Evolutionary conservation across 306 rosid genomes (phyloP).

Genomic region (Hippophae gyantsensis): DNA sequence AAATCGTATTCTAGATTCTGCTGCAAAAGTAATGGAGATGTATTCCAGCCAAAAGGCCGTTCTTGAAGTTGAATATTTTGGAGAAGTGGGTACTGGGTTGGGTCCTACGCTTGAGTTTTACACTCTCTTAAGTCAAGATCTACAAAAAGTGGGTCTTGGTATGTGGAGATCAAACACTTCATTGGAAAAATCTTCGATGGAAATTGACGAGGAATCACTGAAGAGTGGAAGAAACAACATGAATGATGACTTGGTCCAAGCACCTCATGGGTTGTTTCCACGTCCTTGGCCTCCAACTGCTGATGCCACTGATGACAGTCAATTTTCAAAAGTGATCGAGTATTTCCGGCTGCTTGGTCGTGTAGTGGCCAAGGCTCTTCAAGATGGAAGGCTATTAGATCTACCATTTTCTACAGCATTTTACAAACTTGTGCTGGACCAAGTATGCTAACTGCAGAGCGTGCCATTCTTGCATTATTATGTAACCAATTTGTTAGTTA

Average conservation of each 20-base stretch:
- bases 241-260: constrained; percentile 54
- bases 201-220: constrained; percentile 56
- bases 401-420: constrained; percentile 81
- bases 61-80: constrained; percentile 98
- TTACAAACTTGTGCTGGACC: constrained; percentile 84
- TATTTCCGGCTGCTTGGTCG: constrained; percentile 93
- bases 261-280: constrained; percentile 91
- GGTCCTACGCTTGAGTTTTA: constrained; percentile 99
- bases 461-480: constrained; percentile 3
- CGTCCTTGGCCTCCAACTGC: constrained; percentile 78
- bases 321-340: constrained; percentile 57
- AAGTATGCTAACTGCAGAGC: constrained; percentile 43
- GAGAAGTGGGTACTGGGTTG: constrained; percentile 98
- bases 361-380: constrained; percentile 94
- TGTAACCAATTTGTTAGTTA: background rate
- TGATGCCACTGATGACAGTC: constrained; percentile 69
- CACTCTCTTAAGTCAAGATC: constrained; percentile 91
- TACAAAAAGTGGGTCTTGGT: constrained; percentile 70
- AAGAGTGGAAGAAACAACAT: constrained; percentile 30
- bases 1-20: constrained; percentile 93
- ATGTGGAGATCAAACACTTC: constrained; percentile 88
- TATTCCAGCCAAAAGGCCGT: constrained; percentile 98
- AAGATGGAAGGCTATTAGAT: constrained; percentile 94
- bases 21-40: constrained; percentile 99
- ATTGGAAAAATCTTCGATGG: constrained; percentile 39